Percentiles rank a stretch among this genome's conserved stretches.
phyloP scores from a whole-genome alignment of 2,329 filamentous ascomycete species.

The Cercospora sesami region DNA sequence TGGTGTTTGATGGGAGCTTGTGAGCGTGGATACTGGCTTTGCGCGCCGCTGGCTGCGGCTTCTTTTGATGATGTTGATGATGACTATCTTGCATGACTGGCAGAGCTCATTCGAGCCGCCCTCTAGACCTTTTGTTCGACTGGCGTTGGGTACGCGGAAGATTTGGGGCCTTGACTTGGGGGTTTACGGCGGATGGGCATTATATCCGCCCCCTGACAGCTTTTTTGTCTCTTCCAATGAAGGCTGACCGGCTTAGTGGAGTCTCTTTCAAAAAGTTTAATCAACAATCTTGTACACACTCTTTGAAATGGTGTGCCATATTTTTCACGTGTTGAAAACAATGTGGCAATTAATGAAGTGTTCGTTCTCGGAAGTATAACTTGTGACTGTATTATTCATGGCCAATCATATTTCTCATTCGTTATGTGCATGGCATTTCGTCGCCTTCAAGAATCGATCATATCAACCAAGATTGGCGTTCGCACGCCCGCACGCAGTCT shows the following conservation, averaged over 20 bases:
- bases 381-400: background rate
- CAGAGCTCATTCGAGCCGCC: background rate
- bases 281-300: background rate
- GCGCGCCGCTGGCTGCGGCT: background rate
- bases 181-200: background rate
- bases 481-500: background rate
- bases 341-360: background rate
- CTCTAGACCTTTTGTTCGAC: background rate
- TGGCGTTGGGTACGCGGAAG: background rate
- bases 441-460: background rate
- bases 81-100: background rate
- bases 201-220: background rate
- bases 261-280: background rate
- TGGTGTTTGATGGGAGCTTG: conserved; percentile 13
- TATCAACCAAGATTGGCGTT: background rate
- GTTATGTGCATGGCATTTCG: background rate
- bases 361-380: background rate
- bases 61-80: background rate
- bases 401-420: background rate
- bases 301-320: background rate
- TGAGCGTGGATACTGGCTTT: background rate
- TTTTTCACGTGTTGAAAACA: background rate
- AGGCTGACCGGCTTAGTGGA: background rate
- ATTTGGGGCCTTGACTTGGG: background rate
- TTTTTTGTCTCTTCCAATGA: background rate